Base-by-base conservation (phyloP, 345 rosid genomes). In the Euclidium syriacum region DNA sequence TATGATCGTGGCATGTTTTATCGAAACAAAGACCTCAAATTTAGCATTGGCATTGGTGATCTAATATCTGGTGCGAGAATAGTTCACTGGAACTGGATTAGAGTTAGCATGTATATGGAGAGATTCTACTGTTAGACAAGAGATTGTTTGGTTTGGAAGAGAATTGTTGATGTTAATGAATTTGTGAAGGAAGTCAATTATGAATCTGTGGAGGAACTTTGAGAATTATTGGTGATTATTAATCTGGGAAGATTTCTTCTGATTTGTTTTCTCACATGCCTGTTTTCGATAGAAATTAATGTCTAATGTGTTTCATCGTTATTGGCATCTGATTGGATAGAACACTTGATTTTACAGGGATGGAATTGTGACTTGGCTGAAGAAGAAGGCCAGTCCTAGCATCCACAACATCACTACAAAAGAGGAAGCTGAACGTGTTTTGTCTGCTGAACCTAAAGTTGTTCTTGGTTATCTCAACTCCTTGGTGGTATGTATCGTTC, bases 361-460 rank as follows among this genome's bases (percentile, higher is more conserved):
- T 48, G 75, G 72, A 26, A 74, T 83, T 49, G 73, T 71, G 6
- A 44, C 71, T 67, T 80, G 80, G 80, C 58, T 80, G 54, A 67
- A 71, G 70, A 62, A 58, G 75, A 76, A 67, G 68, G 69, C 77
- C 32, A 62, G 65, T 23, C 52, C 74, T 12, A 63, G 74, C 58
- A 43, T 71, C 64, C 59, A 55, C 57, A 76, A 62, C 52, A 65
- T 76, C 30, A 68, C 75, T 42, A 73, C 75, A 22, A 52, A 32
- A 57, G 65, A 76, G 39, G 75, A 81, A 49, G 82, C 82, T 15
- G 57, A 51, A 35, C 67, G 67, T 35, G 49, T 73, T 44, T 52
- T 73, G 39, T 27, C 62, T 24, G 42, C 52, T 43, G 69, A 76
- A 54, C 53, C 79, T 36, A 64, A 54, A 55, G 44, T 76, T 62